phyloP scores from a whole-genome alignment of 108 stramenopile genomes.

The Cyclostephanos tholiformis region DNA sequence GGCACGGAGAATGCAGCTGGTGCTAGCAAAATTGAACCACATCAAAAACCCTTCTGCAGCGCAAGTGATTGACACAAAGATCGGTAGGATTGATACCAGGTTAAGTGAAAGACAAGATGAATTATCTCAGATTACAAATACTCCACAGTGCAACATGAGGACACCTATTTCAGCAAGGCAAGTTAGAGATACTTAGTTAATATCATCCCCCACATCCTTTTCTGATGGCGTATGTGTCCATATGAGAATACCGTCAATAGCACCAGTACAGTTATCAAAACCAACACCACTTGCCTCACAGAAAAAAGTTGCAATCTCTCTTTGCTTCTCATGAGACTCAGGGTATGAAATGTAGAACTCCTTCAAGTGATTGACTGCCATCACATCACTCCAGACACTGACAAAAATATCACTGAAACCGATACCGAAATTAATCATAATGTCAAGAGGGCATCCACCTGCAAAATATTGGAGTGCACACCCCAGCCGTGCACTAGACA shows the following conservation, averaged over 20 bases:
- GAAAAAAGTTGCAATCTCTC: constrained; percentile 38
- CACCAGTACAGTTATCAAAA: constrained; percentile 35
- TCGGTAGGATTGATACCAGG: neutral
- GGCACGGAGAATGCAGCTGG: neutral
- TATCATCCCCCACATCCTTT: constrained; percentile 13
- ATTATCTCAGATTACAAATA: neutral
- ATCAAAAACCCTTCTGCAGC: neutral
- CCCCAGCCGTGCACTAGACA: neutral
- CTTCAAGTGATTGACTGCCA: neutral
- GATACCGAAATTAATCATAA: constrained; percentile 9
- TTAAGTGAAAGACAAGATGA: neutral
- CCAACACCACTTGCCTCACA: constrained; percentile 13
- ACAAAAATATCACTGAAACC: constrained; percentile 11
- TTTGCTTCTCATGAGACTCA: constrained; percentile 18
- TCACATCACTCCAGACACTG: constrained; percentile 10
- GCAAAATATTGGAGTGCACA: constrained; percentile 20
- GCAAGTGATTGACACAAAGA: too few relatives aligned
- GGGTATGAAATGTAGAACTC: constrained; percentile 29
- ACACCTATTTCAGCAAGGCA: neutral
- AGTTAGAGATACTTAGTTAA: neutral
- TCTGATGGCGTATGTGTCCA: constrained; percentile 29
- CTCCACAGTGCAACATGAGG: neutral
- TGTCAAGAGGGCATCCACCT: constrained; percentile 15
- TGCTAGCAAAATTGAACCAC: neutral
- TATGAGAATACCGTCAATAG: constrained; percentile 47